Evolutionary conservation across 176 grass and related monocot genomes (phyloP).

Genomic region (Pontederia crassipes): DNA sequence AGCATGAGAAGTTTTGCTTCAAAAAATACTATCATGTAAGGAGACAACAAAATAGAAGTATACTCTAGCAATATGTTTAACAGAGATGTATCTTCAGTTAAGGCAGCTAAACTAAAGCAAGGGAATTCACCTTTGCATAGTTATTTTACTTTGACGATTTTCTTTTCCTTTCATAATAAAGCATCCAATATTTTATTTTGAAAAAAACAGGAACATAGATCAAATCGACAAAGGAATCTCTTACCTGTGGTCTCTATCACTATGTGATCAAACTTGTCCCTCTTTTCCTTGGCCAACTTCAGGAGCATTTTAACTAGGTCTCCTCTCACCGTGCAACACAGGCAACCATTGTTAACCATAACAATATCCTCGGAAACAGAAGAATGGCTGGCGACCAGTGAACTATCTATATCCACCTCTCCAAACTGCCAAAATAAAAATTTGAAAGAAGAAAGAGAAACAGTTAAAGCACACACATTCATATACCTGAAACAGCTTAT

Average conservation of each 20-base stretch:
- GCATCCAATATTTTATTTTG: too few relatives aligned
- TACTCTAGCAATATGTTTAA: neutral
- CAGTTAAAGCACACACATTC: neutral
- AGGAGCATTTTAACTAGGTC: constrained; percentile 73
- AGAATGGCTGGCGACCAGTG: constrained; percentile 59
- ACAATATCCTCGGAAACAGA: constrained; percentile 61
- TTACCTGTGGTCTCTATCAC: constrained; percentile 67
- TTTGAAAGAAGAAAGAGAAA: neutral
- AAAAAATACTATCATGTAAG: too few relatives aligned
- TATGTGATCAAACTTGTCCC: constrained; percentile 64
- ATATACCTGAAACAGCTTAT: neutral
- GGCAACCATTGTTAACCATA: constrained; percentile 70
- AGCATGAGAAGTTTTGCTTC: too few relatives aligned
- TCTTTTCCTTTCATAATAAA: neutral
- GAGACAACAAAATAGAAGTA: neutral
- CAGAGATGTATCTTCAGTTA: neutral
- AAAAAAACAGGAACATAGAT: neutral
- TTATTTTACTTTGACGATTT: too few relatives aligned
- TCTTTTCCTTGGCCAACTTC: constrained; percentile 46
- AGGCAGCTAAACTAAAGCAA: neutral
- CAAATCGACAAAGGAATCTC: neutral
- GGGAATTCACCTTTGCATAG: too few relatives aligned
- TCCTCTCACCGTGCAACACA: constrained; percentile 66
- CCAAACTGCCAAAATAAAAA: constrained; percentile 41
- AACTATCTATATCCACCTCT: constrained; percentile 65